phyloP scores from a whole-genome alignment of 345 rosid species.

The Eutrema japonicum region DNA sequence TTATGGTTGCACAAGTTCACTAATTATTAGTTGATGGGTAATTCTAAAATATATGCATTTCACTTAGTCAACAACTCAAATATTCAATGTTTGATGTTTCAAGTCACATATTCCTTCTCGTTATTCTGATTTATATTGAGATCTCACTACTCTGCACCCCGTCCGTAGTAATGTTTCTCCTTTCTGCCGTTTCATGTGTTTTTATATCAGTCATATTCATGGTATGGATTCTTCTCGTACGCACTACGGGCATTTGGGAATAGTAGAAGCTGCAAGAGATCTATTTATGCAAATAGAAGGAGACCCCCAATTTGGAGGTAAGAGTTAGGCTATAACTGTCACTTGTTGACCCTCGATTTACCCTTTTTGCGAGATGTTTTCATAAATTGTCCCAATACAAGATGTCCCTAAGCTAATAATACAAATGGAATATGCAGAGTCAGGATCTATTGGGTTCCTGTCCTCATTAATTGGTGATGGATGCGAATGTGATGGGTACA shows the following conservation, averaged over 20 bases:
- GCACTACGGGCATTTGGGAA: constrained; percentile 85
- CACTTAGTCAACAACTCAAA: background rate
- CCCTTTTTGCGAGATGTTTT: background rate
- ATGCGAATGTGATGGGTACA: constrained; percentile 91
- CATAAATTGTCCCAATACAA: background rate
- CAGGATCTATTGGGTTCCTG: constrained; percentile 59
- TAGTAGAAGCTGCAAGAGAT: constrained; percentile 84
- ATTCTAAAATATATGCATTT: background rate
- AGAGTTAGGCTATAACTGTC: constrained; percentile 25
- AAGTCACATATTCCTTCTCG: constrained; percentile 24
- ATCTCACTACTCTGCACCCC: background rate
- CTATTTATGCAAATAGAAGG: constrained; percentile 86
- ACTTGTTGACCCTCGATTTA: background rate
- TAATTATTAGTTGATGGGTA: background rate
- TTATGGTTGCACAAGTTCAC: background rate
- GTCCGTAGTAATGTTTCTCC: constrained; percentile 9
- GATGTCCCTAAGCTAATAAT: constrained; percentile 18
- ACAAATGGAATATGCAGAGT: constrained; percentile 44
- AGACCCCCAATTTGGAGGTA: constrained; percentile 51
- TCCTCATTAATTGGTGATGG: constrained; percentile 82
- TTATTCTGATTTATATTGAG: constrained; percentile 15
- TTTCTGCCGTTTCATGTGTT: constrained; percentile 1
- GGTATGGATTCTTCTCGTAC: constrained; percentile 62
- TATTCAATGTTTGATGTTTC: background rate
- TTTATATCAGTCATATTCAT: constrained; percentile 44